These are phyloP conservation scores for Euphorbia corollata DNA, from an alignment of 441 rosid genomes.

Conservation along the genomic window DNA sequence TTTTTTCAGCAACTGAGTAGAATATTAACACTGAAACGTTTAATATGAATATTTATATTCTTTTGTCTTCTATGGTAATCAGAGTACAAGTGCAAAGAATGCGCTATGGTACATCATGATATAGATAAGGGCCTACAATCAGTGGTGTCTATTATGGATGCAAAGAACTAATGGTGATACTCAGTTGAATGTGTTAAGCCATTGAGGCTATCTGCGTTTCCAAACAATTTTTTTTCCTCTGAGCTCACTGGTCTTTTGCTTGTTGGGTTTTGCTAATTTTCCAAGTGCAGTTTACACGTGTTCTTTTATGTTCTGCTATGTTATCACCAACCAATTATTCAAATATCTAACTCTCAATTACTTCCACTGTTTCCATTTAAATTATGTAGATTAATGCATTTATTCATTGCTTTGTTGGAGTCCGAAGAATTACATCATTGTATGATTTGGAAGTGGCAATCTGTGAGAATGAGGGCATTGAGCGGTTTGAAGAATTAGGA, in stretches of 20 bases:
- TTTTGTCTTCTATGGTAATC: background rate
- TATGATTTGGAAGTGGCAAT: conserved; percentile 78
- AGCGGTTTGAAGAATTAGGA: conserved; percentile 58
- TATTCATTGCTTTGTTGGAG: conserved; percentile 86
- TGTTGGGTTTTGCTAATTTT: conserved; percentile 3
- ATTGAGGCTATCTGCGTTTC: background rate
- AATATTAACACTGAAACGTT: background rate
- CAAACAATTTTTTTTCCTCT: background rate
- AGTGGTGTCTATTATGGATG: background rate
- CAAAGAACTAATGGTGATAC: background rate
- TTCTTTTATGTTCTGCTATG: background rate
- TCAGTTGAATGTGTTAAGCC: background rate
- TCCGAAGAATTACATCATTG: conserved; percentile 59
- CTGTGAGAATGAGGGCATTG: conserved; percentile 69
- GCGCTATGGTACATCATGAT: background rate
- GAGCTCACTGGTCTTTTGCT: background rate
- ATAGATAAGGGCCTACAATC: background rate
- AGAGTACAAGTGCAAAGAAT: background rate
- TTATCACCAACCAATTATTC: background rate
- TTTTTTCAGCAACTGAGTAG: background rate
- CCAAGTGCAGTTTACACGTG: background rate
- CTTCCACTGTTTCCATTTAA: background rate
- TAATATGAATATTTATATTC: background rate
- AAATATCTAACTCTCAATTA: background rate
- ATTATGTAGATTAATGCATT: conserved; percentile 71